A percentile compares a stretch with the other conserved stretches of the same genome.
Evolutionary conservation across 2,329 filamentous ascomycete genomes (phyloP).

Genomic region (Fusarium dimerum): DNA sequence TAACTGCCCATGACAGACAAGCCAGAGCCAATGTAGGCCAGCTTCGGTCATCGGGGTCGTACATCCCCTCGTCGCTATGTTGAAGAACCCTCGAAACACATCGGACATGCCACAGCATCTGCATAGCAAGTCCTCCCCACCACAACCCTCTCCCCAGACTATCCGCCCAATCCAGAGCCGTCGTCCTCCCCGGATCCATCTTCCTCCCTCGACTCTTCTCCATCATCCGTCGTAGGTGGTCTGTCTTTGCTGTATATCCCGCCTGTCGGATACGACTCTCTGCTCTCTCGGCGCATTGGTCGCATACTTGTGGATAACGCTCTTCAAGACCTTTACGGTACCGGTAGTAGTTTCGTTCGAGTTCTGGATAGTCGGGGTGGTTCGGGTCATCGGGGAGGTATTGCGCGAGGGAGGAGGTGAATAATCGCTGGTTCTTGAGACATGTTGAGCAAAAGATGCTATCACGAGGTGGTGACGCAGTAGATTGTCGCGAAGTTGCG

Average conservation of each 20-base stretch:
- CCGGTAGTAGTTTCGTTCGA: slow-evolving; percentile 67
- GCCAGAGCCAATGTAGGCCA: slow-evolving; percentile 11
- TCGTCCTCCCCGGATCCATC: slow-evolving; percentile 28
- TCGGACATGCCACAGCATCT: slow-evolving; percentile 53
- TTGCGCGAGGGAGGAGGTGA: slow-evolving; percentile 73
- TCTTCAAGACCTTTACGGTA: slow-evolving; percentile 75
- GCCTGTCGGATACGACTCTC: slow-evolving; percentile 68
- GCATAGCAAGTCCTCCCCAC: slow-evolving; percentile 47
- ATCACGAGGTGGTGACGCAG: slow-evolving; percentile 22
- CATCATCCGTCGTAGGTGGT: slow-evolving; percentile 74
- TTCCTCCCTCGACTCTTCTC: slow-evolving; percentile 56
- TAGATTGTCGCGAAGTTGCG: slow-evolving; percentile 43
- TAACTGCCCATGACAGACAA: slow-evolving; percentile 16
- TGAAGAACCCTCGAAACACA: slow-evolving; percentile 29
- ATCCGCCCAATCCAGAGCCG: slow-evolving; percentile 46
- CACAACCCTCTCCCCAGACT: slow-evolving; percentile 47
- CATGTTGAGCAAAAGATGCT: slow-evolving; percentile 73
- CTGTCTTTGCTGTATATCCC: slow-evolving; percentile 81
- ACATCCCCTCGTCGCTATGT: slow-evolving; percentile 31
- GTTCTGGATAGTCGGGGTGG: slow-evolving; percentile 68
- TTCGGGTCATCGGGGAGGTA: slow-evolving; percentile 69
- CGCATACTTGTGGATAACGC: slow-evolving; percentile 87
- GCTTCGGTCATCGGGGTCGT: slow-evolving; percentile 35
- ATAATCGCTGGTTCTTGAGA: slow-evolving; percentile 83
- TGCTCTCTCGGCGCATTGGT: slow-evolving; percentile 74